Evolutionary conservation across 768 basidiomycete genomes (phyloP), one percentile per base, ranked within the genome.

Genomic region (Kwoniella heveanensis): DNA sequence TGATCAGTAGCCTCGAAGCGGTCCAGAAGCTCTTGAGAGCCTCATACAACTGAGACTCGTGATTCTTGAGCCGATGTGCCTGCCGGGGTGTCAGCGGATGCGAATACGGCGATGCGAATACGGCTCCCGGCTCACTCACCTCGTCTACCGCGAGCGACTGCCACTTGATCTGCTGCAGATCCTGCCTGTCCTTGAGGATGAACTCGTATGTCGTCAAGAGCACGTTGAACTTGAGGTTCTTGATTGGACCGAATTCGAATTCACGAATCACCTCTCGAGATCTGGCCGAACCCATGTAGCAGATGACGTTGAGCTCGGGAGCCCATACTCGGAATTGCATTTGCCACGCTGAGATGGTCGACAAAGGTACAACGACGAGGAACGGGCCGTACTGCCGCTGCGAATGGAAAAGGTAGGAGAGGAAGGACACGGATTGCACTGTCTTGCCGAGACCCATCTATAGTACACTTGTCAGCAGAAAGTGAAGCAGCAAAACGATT

Each of bases 291-390:
- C 96, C 96, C 70, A 92, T 94, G 81, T 98, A 98, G 22, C 90
- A 91, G 82, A 98, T 90, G 61, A 97, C 92, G 80, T 97, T 96
- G 77, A 98, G 83, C 64, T 92, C 94, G 12, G 96, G 96, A 4
- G 94, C 91, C 96, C 96, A 99, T 17, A 87, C 84, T 46, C 86
- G 85, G 79, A 99, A 96, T 78, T 97, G 94, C 54, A 86, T 86
- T 81, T 97, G 93, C 96, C 96, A 99, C 13, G 96, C 95, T 1
- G 94, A 92, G 72, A 98, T 93, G 8, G 96, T 99, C 8, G 95
- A 98, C 8, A 98, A 85, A 3, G 96, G 96, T 24, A 99, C 96
- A 71, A 99, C 94, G 71, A 98, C 92, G 57, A 98, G 85, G 85
- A 93, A 96, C 6, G 96, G 96, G 0, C 96, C 96, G 79, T 90